phyloP scores from a whole-genome alignment of 2,329 filamentous ascomycete species.

The Fusarium sp. region DNA sequence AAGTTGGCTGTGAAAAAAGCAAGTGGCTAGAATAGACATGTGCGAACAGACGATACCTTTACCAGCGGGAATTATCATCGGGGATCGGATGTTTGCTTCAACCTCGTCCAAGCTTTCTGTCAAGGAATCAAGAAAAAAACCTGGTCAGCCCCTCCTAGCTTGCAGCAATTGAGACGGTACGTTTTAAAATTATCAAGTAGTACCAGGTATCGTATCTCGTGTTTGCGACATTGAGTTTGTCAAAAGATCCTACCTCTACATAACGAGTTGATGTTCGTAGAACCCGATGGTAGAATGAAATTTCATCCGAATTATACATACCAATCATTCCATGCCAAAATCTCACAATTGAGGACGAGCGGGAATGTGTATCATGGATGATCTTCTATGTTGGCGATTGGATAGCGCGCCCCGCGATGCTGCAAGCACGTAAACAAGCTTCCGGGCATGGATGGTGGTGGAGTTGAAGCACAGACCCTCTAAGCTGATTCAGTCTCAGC shows the following conservation, averaged over 20 bases:
- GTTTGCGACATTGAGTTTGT: neutral
- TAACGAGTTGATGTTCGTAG: neutral
- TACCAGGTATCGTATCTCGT: neutral
- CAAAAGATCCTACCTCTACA: too few relatives aligned
- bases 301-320: too few relatives aligned
- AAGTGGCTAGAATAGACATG: too few relatives aligned
- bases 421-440: conserved; percentile 36
- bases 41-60: neutral
- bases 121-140: conserved; percentile 34
- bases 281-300: neutral
- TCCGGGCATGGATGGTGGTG: conserved; percentile 3
- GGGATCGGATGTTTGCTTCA: conserved; percentile 12
- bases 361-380: neutral
- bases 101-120: conserved; percentile 24
- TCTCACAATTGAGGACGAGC: neutral
- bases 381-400: neutral
- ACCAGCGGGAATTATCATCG: neutral
- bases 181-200: neutral
- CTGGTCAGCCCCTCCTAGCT: conserved; percentile 29
- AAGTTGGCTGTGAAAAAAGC: too few relatives aligned
- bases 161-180: conserved; percentile 9
- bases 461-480: conserved; percentile 29
- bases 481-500: neutral
- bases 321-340: neutral
- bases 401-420: conserved; percentile 17